A percentile compares a stretch with the other conserved stretches of the same genome.
These are phyloP conservation scores for Sporothrix curviconia DNA, from an alignment of 2,329 filamentous ascomycete genomes.

Conservation along the genomic window DNA sequence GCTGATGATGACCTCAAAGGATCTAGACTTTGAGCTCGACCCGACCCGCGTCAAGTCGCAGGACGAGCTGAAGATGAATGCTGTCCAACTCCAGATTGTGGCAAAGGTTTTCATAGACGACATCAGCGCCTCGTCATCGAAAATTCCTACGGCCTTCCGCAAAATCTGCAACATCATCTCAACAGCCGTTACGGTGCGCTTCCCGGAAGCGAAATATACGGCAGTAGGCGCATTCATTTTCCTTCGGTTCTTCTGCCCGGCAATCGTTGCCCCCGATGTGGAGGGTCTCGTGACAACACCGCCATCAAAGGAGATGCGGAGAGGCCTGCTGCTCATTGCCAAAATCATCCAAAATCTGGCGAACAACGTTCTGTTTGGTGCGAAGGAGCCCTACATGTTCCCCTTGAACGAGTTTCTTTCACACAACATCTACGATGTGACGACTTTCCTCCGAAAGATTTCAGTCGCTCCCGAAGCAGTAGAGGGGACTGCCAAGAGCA, in stretches of 20 bases:
- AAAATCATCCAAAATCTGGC: conserved; percentile 67
- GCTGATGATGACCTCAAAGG: conserved; percentile 59
- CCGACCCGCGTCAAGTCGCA: conserved; percentile 52
- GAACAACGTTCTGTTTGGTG: conserved; percentile 65
- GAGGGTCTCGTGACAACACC: conserved; percentile 56
- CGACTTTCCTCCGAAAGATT: conserved; percentile 60
- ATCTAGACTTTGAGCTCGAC: conserved; percentile 62
- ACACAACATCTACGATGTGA: conserved; percentile 61
- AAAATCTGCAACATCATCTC: conserved; percentile 64
- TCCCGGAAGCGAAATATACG: conserved; percentile 65
- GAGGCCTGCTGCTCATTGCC: conserved; percentile 61
- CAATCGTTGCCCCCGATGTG: conserved; percentile 62
- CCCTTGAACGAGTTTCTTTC: conserved; percentile 63
- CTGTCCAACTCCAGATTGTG: conserved; percentile 58
- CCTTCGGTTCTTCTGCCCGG: conserved; percentile 65
- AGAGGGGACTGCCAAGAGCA: conserved; percentile 35
- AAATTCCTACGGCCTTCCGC: conserved; percentile 57
- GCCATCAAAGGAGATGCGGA: conserved; percentile 62
- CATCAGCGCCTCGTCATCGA: conserved; percentile 56
- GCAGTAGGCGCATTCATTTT: conserved; percentile 67
- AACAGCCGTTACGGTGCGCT: conserved; percentile 54
- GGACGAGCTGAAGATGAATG: conserved; percentile 61
- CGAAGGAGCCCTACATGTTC: conserved; percentile 68
- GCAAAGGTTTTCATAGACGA: conserved; percentile 67
- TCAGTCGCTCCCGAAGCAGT: conserved; percentile 50